These are phyloP conservation scores for Pinus tabuliformis DNA, from an alignment of 75 land plant species.

Conservation along the genomic window DNA sequence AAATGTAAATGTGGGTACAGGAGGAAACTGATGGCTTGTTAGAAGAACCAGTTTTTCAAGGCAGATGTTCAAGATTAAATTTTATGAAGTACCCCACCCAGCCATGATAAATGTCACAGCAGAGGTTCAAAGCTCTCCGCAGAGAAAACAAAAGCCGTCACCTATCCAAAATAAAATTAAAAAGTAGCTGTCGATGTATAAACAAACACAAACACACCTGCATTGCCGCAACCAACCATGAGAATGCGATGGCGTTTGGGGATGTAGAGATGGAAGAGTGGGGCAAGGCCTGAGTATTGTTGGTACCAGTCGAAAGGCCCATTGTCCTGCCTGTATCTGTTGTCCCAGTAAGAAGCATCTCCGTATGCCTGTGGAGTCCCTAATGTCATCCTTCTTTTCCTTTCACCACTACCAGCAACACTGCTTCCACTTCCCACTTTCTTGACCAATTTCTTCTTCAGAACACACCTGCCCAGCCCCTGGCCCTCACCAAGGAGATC, in stretches of 20 bases:
- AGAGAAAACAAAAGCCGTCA: background rate
- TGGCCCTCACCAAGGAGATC: too few relatives aligned
- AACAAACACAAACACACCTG: slow-evolving; percentile 35
- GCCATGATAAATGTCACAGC: background rate
- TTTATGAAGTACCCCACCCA: background rate
- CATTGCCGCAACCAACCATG: slow-evolving; percentile 90
- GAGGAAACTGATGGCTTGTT: too few relatives aligned
- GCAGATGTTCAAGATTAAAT: too few relatives aligned
- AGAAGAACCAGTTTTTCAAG: too few relatives aligned
- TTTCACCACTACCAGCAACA: too few relatives aligned
- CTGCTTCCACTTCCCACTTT: too few relatives aligned
- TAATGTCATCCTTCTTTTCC: too few relatives aligned
- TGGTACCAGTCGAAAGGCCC: slow-evolving; percentile 95
- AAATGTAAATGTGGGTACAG: too few relatives aligned
- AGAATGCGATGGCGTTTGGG: slow-evolving; percentile 50
- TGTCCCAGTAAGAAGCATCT: slow-evolving; percentile 88
- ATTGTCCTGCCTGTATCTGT: slow-evolving; percentile 62
- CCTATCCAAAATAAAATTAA: background rate
- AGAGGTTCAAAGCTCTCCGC: background rate
- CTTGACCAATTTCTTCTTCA: too few relatives aligned
- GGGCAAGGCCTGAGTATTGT: slow-evolving; percentile 57
- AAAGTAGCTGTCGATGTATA: background rate
- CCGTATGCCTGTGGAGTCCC: slow-evolving; percentile 66
- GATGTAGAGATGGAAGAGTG: slow-evolving; percentile 65
- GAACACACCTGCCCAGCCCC: too few relatives aligned